Evolutionary conservation across 2,329 filamentous ascomycete species (phyloP).

Genomic region (Botryotinia convoluta): DNA sequence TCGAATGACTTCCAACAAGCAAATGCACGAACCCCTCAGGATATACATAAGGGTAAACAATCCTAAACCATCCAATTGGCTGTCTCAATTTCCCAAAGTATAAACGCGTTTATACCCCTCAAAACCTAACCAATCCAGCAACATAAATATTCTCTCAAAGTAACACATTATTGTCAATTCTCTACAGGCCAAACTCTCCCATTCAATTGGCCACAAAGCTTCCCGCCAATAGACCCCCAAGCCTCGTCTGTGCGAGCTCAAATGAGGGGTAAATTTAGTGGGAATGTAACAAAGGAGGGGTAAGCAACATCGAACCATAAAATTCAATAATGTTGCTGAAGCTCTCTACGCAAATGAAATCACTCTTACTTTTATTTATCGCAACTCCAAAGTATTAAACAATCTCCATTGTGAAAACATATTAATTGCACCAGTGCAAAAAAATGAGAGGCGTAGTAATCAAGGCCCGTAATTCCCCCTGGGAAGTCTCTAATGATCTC

Average conservation of each 20-base stretch:
- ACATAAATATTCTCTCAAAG: neutral
- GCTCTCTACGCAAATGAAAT: neutral
- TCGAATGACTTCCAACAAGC: neutral
- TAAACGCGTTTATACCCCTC: neutral
- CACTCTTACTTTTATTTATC: neutral
- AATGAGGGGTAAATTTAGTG: conserved; percentile 16
- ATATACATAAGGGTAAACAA: neutral
- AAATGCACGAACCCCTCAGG: neutral
- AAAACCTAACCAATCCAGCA: neutral
- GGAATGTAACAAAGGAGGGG: conserved; percentile 12
- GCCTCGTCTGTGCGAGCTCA: neutral
- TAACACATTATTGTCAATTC: neutral
- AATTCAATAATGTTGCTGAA: neutral
- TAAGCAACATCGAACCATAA: conserved; percentile 9
- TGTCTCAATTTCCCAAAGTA: neutral
- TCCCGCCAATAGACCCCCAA: neutral
- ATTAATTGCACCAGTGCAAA: neutral
- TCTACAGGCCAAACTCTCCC: neutral
- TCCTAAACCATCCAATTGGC: neutral
- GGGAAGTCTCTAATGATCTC: conserved; percentile 25
- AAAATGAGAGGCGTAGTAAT: conserved; percentile 16
- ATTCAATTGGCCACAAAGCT: conserved; percentile 1
- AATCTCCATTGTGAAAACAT: neutral
- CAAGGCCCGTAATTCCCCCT: neutral
- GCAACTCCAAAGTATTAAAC: too few relatives aligned